Evolutionary conservation across 1,284 basidiomycete genomes (phyloP).

Genomic region (Waitea zeae): DNA sequence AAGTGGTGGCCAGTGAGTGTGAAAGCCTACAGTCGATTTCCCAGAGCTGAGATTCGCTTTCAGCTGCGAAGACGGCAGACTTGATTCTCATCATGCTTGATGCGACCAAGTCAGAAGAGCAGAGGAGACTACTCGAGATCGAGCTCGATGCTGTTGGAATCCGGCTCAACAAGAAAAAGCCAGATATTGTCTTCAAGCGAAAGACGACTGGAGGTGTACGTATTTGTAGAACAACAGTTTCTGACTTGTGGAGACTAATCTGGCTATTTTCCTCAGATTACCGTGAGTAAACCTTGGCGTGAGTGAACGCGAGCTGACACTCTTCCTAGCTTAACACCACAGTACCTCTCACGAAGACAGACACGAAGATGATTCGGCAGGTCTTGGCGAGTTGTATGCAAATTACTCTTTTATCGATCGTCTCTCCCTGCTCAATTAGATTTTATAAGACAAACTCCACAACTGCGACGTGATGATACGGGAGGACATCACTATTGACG

Average conservation of each 20-base stretch:
- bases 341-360: constrained; percentile 86
- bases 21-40: constrained; percentile 1
- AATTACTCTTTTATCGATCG: constrained; percentile 10
- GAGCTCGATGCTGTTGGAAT: constrained; percentile 97
- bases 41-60: background rate
- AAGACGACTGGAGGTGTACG: constrained; percentile 84
- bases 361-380: constrained; percentile 87
- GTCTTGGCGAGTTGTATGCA: constrained; percentile 69
- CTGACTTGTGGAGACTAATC: too few relatives aligned
- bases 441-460: constrained; percentile 60
- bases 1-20: constrained; percentile 75
- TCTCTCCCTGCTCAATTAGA: background rate
- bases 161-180: constrained; percentile 76
- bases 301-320: too few relatives aligned
- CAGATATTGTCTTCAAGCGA: constrained; percentile 77
- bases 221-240: too few relatives aligned
- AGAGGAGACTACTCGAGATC: constrained; percentile 73
- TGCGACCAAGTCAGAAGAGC: constrained; percentile 92
- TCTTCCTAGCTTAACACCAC: constrained; percentile 64
- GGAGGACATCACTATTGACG: constrained; percentile 92
- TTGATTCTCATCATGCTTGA: constrained; percentile 92
- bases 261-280: too few relatives aligned
- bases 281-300: constrained; percentile 19
- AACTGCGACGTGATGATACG: constrained; percentile 96
- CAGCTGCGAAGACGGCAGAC: constrained; percentile 90